Percentiles rank a stretch among this genome's conserved stretches.
Evolutionary conservation across 176 grass and related monocot species (phyloP).

Genomic region (Phragmites australis): DNA sequence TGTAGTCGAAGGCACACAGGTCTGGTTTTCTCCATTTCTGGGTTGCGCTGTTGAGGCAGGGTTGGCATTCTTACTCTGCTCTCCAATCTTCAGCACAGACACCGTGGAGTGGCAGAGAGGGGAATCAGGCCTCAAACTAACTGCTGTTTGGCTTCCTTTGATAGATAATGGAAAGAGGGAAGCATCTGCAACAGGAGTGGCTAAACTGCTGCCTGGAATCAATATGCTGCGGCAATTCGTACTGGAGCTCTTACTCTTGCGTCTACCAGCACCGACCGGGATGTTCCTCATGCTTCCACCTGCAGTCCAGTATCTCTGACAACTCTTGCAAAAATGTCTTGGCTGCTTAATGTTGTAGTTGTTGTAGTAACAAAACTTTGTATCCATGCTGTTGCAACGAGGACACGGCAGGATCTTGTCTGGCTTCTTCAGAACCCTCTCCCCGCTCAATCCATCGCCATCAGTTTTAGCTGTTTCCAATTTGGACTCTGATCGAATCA

Average conservation of each 20-base stretch:
- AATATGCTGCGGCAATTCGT: conserved; percentile 45
- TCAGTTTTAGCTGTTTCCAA: conserved; percentile 20
- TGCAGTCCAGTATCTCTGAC: conserved; percentile 98
- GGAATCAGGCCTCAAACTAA: conserved; percentile 50
- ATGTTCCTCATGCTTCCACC: conserved; percentile 94
- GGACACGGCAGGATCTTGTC: conserved; percentile 83
- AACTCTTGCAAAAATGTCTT: conserved; percentile 91
- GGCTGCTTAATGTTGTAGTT: conserved; percentile 88
- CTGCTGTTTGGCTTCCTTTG: conserved; percentile 42
- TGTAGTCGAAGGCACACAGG: conserved; percentile 32
- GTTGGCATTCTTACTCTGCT: conserved; percentile 35
- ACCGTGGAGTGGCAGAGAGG: conserved; percentile 37
- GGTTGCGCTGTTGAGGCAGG: conserved; percentile 31
- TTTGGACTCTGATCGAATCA: conserved; percentile 43
- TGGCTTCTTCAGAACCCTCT: conserved; percentile 70
- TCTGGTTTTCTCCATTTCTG: conserved; percentile 37
- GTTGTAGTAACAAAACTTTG: conserved; percentile 82
- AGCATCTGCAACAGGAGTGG: conserved; percentile 26
- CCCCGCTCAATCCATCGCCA: conserved; percentile 12
- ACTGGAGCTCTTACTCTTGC: conserved; percentile 83
- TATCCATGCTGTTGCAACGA: conserved; percentile 74
- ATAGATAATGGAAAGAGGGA: conserved; percentile 24
- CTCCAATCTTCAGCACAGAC: conserved; percentile 39
- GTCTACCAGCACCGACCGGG: conserved; percentile 82
- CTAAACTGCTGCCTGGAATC: conserved; percentile 41